Evolutionary conservation across 805 yeast genomes (phyloP), one percentile per base, ranked within the genome.

Genomic region (Yamadazyma philogaea): DNA sequence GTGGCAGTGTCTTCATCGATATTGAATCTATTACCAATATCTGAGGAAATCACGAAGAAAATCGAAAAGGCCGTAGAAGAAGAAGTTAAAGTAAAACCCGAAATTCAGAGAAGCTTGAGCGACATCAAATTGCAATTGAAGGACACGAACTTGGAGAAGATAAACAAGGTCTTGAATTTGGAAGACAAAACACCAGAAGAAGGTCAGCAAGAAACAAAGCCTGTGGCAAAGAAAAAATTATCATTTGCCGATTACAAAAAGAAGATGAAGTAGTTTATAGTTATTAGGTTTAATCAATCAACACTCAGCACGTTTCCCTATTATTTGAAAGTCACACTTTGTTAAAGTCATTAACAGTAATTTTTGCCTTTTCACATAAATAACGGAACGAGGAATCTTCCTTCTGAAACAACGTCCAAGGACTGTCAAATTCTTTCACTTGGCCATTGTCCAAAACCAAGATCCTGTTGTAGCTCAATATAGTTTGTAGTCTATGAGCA

Each of bases 401-500:
- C 37, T 72, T 61, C 10, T 39, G 22, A 52, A 85, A 70, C 47
- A 87, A 72, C 6, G 72, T 74, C 60, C 74, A 77, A 1, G 96
- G 96, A 35, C 79, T 78, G 51, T 82, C 96, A 53, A 75, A 86
- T 57, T 87, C 95, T 37, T 71, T 75, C 4, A 84, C 78, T 53
- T 77, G 77, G 46, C 96, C 96, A 35, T 84, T 81, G 56, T 87
- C 96, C 72, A 87, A 72, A 3, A 87, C 95, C 49, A 88, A 67
- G 42, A 87, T 83, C 61, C 77, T 77, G 55, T 88, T 96, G 47
- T 85, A 85, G 53, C 77, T 78, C 36, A 82, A 64, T 49, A 85
- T 84, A 0, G 93, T 82, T 46, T 81, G 76, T 65, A 89, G 70
- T 48, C 96, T 72, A 63, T 88, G 96, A 2, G 96, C 96, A 63